phyloP scores from a whole-genome alignment of 306 rosid genomes.

The Inga leiocalycina region DNA sequence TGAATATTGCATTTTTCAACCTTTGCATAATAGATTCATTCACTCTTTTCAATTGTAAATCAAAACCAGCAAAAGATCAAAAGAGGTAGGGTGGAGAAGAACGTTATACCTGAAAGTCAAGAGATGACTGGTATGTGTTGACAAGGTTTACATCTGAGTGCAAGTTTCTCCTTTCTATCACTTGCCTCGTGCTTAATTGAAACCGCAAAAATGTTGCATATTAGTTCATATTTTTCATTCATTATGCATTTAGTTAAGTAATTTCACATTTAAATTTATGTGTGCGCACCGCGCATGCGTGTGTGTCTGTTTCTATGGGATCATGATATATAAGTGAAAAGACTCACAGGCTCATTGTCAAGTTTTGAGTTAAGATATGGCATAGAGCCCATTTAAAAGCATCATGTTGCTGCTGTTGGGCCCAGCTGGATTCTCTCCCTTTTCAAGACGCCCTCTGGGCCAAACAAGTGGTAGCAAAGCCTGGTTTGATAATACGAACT shows the following conservation, averaged over 20 bases:
- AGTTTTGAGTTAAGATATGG: neutral
- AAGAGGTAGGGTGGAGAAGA: too few relatives aligned
- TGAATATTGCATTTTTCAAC: too few relatives aligned
- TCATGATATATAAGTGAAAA: too few relatives aligned
- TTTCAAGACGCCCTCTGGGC: neutral
- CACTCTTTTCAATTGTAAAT: neutral
- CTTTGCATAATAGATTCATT: neutral
- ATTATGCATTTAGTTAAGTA: neutral
- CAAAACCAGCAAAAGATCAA: neutral
- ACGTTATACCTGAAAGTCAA: slow-evolving; percentile 5
- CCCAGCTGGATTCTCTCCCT: too few relatives aligned
- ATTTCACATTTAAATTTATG: too few relatives aligned
- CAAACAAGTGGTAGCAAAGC: neutral
- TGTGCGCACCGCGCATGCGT: too few relatives aligned
- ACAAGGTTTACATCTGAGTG: neutral
- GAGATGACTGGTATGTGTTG: neutral
- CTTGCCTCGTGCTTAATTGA: neutral
- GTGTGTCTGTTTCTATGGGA: too few relatives aligned
- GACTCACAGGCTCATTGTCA: too few relatives aligned
- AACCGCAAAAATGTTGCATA: neutral
- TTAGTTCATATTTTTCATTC: neutral
- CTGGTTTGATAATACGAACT: too few relatives aligned
- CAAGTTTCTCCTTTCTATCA: neutral
- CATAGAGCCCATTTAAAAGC: neutral
- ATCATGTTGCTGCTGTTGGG: too few relatives aligned